Evolutionary conservation across 2,329 filamentous ascomycete species (phyloP), one percentile per base, ranked within the genome.

Genomic region (Trichoderma sp.): DNA sequence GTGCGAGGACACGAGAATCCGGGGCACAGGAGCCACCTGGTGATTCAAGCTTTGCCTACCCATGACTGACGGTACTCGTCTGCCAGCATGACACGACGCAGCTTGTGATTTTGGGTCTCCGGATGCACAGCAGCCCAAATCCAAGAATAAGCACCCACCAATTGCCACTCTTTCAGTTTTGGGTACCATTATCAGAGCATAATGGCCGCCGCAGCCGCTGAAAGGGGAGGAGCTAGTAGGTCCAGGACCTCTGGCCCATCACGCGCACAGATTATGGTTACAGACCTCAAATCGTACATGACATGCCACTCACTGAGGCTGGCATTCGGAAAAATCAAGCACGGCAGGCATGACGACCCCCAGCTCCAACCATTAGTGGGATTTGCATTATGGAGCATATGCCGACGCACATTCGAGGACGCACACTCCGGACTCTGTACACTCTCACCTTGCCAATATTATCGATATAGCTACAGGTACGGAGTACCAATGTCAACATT

Each of bases 121-220:
- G 14, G 16, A 64, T 73, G 71, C 71, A 73, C n/a, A 64, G 71
- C 71, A 73, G 45, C 71, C 71, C 71, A 73, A 73, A 21, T 27
- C 60, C 56, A 56, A 73, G 38, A 56, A 29, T 35, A 35, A 72
- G 45, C 38, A 12, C 21, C n/a, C 59, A 38, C 60, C n/a, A 16
- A 14, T n/a, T 53, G 33, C 18, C 45, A 21, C 24, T 68, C 66
- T 6, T 29, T 59, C 12, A 29, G 41, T 67, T 50, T 73, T 45
- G 60, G 69, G 60, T 56, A 27, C 71, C 60, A 56, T 73, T 1
- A 21, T 56, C 71, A 4, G 45, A 65, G 31, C 68, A 18, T 29
- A 3, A 65, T 64, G 69, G 38, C 60, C 60, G 71, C 60, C 71
- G 60, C 29, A 41, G 71, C 71, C 71, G 71, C 69, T 65, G 33